phyloP scores from a whole-genome alignment of 805 yeast species.

The Monosporozyma servazzii region DNA sequence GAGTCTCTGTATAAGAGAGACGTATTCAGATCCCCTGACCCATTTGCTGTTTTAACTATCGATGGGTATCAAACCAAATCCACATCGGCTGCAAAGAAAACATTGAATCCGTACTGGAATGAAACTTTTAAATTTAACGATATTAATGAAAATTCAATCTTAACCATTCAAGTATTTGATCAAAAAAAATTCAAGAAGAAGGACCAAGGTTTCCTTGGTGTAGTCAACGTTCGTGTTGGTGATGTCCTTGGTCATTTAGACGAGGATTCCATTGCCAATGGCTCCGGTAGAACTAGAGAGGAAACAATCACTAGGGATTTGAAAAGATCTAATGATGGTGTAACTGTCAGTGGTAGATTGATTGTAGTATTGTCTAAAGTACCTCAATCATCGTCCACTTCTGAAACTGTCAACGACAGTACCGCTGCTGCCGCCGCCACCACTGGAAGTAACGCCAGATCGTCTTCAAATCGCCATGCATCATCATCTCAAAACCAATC shows the following conservation, averaged over 20 bases:
- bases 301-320: conserved; percentile 90
- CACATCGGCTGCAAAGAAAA: conserved; percentile 86
- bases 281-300: conserved; percentile 33
- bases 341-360: conserved; percentile 88
- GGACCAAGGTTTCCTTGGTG: conserved; percentile 97
- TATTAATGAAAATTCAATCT: conserved; percentile 68
- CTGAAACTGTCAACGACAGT: conserved; percentile 8
- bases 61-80: conserved; percentile 95
- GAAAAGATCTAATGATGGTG: conserved; percentile 82
- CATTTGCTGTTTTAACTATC: conserved; percentile 94
- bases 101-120: conserved; percentile 96
- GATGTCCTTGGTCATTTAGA: conserved; percentile 62
- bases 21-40: conserved; percentile 92
- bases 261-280: conserved; percentile 30
- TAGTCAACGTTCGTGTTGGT: conserved; percentile 81
- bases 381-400: conserved; percentile 12
- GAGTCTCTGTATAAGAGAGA: conserved; percentile 93
- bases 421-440: conserved; percentile 9
- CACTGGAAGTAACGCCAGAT: conserved; percentile 5
- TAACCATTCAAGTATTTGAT: conserved; percentile 91
- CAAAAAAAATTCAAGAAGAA: conserved; percentile 95
- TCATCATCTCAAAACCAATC: conserved; percentile 6
- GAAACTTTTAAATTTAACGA: conserved; percentile 73
- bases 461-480: conserved; percentile 4
- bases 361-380: conserved; percentile 56